Evolutionary conservation across 495 filamentous ascomycete species (phyloP).

Genomic region (Penicilliopsis zonata): DNA sequence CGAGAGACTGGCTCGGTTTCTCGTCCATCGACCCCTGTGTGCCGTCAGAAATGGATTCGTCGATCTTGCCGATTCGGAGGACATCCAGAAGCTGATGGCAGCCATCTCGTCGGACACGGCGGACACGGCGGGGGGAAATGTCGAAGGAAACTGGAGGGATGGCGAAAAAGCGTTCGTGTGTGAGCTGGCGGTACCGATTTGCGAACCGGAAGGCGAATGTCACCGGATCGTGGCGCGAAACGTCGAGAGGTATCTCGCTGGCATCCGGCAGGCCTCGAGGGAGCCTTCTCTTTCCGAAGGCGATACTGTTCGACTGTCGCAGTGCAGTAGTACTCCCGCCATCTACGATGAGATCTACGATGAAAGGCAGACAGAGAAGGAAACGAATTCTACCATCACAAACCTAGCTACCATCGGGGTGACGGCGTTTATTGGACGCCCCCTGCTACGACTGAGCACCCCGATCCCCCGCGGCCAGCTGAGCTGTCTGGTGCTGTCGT

Average conservation of each 20-base stretch:
- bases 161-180: slow-evolving; percentile 4
- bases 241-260: slow-evolving; percentile 1
- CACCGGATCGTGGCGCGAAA: background rate
- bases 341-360: background rate
- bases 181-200: slow-evolving; percentile 3
- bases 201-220: background rate
- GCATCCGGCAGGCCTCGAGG: background rate
- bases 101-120: slow-evolving; percentile 2
- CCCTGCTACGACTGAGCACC: background rate
- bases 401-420: background rate
- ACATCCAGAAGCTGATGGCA: slow-evolving; percentile 1
- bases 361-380: background rate
- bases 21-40: slow-evolving; percentile 3
- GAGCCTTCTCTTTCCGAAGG: background rate
- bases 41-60: slow-evolving; percentile 1
- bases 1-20: background rate
- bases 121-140: background rate
- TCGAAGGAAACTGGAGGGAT: background rate
- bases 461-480: background rate
- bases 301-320: background rate
- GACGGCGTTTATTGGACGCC: slow-evolving; percentile 2
- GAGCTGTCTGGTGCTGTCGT: slow-evolving; percentile 1
- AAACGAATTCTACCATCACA: background rate
- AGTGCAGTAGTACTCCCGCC: background rate
- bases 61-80: slow-evolving; percentile 1